Percentiles rank a stretch among this genome's conserved stretches.
Conservation (phyloP, 352 stramenopile species). For the Phytophthora foliorum region DNA sequence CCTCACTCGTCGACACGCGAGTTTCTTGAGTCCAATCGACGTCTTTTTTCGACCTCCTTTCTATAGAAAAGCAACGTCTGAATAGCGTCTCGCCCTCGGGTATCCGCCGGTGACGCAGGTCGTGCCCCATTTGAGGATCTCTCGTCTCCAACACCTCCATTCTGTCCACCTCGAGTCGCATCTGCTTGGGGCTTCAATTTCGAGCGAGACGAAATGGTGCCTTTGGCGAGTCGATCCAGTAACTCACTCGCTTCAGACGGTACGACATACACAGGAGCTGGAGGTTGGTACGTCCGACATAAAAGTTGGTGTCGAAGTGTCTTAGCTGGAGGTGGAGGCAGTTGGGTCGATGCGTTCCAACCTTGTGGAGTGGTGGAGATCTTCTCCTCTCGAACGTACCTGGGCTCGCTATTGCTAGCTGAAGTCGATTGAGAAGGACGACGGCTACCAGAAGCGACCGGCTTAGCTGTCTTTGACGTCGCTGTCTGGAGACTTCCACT, state of each 20-base stretch:
- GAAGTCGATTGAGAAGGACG: conserved; percentile 9
- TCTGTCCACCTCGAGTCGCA: neutral
- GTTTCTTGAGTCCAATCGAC: conserved; percentile 34
- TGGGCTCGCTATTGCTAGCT: conserved; percentile 10
- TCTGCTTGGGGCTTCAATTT: conserved; percentile 38
- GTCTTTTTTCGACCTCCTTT: conserved; percentile 69
- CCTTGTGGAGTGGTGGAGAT: conserved; percentile 4
- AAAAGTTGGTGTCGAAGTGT: conserved; percentile 71
- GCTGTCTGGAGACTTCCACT: neutral
- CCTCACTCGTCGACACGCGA: conserved; percentile 6
- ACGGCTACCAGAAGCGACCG: neutral
- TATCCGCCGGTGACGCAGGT: conserved; percentile 30
- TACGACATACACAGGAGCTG: conserved; percentile 46
- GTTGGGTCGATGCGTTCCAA: conserved; percentile 71
- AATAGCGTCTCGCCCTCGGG: conserved; percentile 56
- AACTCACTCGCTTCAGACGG: conserved; percentile 44
- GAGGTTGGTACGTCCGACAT: conserved; percentile 59
- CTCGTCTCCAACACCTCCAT: neutral
- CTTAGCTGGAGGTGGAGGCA: conserved; percentile 42
- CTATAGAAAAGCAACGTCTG: conserved; percentile 73
- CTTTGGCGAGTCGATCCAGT: conserved; percentile 57
- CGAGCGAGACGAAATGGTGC: conserved; percentile 63
- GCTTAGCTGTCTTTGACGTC: conserved; percentile 12
- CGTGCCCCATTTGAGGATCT: conserved; percentile 3
- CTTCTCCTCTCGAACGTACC: conserved; percentile 11